phyloP scores from a whole-genome alignment of 257 asterid genomes.

The Fraxinus anomala region DNA sequence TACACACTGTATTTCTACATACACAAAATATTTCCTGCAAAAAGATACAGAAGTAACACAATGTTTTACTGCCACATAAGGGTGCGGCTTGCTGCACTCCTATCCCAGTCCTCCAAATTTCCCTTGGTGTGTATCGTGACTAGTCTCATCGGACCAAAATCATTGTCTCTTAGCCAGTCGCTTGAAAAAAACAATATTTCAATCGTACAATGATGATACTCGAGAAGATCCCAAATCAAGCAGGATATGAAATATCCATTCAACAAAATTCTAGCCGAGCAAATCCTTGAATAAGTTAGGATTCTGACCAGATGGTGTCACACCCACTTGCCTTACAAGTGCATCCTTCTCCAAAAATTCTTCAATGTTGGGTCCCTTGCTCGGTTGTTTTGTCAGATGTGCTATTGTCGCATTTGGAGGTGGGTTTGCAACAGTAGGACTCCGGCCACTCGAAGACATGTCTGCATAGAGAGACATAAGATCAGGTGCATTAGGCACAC shows the following conservation, averaged over 20 bases:
- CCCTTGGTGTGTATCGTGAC: background rate
- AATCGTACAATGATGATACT: slow-evolving; percentile 3
- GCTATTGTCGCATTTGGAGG: slow-evolving; percentile 30
- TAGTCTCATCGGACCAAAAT: slow-evolving; percentile 1
- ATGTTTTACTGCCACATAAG: slow-evolving; percentile 5
- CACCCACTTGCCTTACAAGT: slow-evolving; percentile 89
- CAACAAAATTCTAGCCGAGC: slow-evolving; percentile 51
- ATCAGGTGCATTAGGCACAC: slow-evolving; percentile 51
- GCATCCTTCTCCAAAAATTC: slow-evolving; percentile 87
- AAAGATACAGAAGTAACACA: slow-evolving; percentile 34
- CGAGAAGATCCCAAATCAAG: slow-evolving; percentile 24
- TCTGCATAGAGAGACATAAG: slow-evolving; percentile 62
- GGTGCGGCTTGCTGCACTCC: background rate
- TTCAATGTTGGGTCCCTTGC: slow-evolving; percentile 72
- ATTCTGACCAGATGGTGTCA: slow-evolving; percentile 80
- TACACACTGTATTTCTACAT: slow-evolving; percentile 29
- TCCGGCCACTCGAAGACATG: slow-evolving; percentile 47
- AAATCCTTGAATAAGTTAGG: slow-evolving; percentile 84
- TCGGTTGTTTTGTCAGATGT: slow-evolving; percentile 36
- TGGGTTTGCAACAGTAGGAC: slow-evolving; percentile 27
- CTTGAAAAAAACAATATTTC: slow-evolving; percentile 18
- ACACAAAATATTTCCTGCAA: slow-evolving; percentile 22
- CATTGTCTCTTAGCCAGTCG: slow-evolving; percentile 16
- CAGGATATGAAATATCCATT: slow-evolving; percentile 14
- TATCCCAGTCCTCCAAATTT: slow-evolving; percentile 21